Evolutionary conservation across 2,329 filamentous ascomycete genomes (phyloP).

Genomic region (Lecanosticta acicola): DNA sequence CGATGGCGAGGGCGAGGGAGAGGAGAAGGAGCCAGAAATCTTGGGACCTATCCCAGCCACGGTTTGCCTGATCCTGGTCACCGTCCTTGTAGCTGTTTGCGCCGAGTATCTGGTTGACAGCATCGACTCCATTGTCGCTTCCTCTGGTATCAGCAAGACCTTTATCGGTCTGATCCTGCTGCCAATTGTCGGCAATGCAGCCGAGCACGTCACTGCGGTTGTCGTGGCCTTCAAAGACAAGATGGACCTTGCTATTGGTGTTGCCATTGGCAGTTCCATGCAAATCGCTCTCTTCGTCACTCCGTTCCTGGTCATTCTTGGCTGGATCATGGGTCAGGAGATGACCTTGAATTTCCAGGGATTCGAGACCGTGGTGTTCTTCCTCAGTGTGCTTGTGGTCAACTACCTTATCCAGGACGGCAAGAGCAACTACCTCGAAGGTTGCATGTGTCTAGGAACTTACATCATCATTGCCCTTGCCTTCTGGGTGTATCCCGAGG

Average conservation of each 20-base stretch:
- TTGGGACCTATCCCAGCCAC: slow-evolving; percentile 42
- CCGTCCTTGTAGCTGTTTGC: slow-evolving; percentile 46
- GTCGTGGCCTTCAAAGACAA: slow-evolving; percentile 53
- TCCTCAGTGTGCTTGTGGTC: slow-evolving; percentile 77
- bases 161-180: slow-evolving; percentile 54
- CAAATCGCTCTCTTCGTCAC: slow-evolving; percentile 56
- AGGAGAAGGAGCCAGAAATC: slow-evolving; percentile 36
- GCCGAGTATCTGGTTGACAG: slow-evolving; percentile 51
- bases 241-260: slow-evolving; percentile 53
- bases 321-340: slow-evolving; percentile 49
- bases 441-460: slow-evolving; percentile 54
- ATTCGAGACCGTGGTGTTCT: slow-evolving; percentile 83
- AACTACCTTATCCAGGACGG: slow-evolving; percentile 84
- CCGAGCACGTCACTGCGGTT: slow-evolving; percentile 52
- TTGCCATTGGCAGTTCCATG: slow-evolving; percentile 50
- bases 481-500: slow-evolving; percentile 53
- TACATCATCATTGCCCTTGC: slow-evolving; percentile 57
- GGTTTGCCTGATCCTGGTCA: slow-evolving; percentile 44
- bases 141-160: slow-evolving; percentile 49
- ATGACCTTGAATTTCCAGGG: slow-evolving; percentile 76
- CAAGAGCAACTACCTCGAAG: slow-evolving; percentile 81
- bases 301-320: slow-evolving; percentile 52
- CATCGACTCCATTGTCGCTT: slow-evolving; percentile 50
- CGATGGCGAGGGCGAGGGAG: slow-evolving; percentile 30
- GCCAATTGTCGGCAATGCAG: slow-evolving; percentile 54